phyloP scores from a whole-genome alignment of 768 basidiomycete species.

The Ramaria sp. region DNA sequence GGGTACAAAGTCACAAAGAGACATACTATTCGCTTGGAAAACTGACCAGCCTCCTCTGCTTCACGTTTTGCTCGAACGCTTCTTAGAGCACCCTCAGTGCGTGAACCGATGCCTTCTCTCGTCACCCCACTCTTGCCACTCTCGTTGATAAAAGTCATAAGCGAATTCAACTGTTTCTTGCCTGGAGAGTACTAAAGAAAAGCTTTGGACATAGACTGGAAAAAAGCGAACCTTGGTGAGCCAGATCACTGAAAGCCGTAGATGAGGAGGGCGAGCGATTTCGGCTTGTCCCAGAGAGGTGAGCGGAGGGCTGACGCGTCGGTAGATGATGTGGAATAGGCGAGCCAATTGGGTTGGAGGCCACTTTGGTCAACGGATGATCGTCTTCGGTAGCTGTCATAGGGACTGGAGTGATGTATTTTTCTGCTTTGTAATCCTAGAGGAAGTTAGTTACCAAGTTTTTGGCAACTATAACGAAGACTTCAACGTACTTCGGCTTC shows the following conservation, averaged over 20 bases:
- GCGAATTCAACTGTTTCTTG: constrained; percentile 77
- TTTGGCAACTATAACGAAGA: neutral
- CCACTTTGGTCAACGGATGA: constrained; percentile 26
- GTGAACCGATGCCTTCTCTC: constrained; percentile 48
- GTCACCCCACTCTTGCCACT: constrained; percentile 47
- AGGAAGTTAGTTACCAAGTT: neutral
- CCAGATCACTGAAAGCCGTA: constrained; percentile 77
- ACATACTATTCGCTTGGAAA: neutral
- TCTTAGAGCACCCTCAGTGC: constrained; percentile 53
- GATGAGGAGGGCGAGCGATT: constrained; percentile 77
- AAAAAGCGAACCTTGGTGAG: constrained; percentile 53
- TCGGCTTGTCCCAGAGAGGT: constrained; percentile 34
- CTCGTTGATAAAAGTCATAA: constrained; percentile 67
- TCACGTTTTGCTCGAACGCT: constrained; percentile 80
- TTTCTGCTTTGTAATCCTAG: constrained; percentile 55
- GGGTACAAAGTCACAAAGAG: neutral
- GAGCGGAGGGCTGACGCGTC: constrained; percentile 62
- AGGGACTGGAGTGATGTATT: neutral
- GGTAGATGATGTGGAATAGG: constrained; percentile 70
- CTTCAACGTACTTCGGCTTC: constrained; percentile 63
- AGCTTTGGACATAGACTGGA: neutral
- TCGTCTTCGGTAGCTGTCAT: constrained; percentile 13
- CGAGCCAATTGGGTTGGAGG: constrained; percentile 36
- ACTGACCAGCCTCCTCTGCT: constrained; percentile 78
- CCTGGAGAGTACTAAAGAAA: constrained; percentile 28